Evolutionary conservation across 139 green algal species (phyloP).

Genomic region (Chlorella ohadii): DNA sequence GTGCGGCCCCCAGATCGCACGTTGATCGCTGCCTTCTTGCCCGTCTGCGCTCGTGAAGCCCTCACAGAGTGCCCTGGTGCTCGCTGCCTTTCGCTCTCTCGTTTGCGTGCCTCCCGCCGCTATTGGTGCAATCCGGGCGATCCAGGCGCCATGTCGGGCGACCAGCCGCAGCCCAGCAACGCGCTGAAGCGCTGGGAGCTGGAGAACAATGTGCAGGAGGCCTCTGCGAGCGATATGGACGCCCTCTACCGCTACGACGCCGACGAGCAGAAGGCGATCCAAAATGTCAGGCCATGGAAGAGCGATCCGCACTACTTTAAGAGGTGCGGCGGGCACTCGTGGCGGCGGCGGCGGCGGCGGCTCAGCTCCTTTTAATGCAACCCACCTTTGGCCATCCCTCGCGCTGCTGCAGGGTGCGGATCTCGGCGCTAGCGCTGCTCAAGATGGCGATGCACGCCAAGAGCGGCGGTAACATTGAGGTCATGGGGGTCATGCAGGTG

Average conservation of each 20-base stretch:
- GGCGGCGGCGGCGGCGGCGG: not conserved
- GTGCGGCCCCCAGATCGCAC: too few relatives aligned
- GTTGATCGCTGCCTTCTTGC: too few relatives aligned
- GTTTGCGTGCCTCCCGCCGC: too few relatives aligned
- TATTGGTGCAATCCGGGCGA: too few relatives aligned
- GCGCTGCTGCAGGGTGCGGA: slow-evolving; percentile 75
- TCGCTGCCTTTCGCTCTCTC: too few relatives aligned
- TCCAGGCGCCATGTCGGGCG: too few relatives aligned
- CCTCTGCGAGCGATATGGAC: slow-evolving; percentile 56
- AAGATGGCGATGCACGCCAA: slow-evolving; percentile 98
- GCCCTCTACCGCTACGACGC: slow-evolving; percentile 83
- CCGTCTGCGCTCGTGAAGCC: too few relatives aligned
- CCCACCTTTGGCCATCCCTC: not conserved
- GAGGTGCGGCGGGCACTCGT: slow-evolving; percentile 45
- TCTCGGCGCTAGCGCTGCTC: slow-evolving; percentile 95
- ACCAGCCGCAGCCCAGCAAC: not conserved
- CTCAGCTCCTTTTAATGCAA: not conserved
- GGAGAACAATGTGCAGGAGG: slow-evolving; percentile 86
- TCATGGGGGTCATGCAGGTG: slow-evolving; percentile 95
- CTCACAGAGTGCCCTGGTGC: too few relatives aligned
- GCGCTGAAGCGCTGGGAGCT: slow-evolving; percentile 86
- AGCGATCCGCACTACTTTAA: slow-evolving; percentile 93
- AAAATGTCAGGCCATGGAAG: slow-evolving; percentile 86
- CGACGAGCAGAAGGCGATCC: slow-evolving; percentile 69
- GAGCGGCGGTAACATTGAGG: slow-evolving; percentile 93